These are phyloP conservation scores for Raddia guianensis DNA, from an alignment of 176 grass and related monocot genomes.

Conservation along the genomic window DNA sequence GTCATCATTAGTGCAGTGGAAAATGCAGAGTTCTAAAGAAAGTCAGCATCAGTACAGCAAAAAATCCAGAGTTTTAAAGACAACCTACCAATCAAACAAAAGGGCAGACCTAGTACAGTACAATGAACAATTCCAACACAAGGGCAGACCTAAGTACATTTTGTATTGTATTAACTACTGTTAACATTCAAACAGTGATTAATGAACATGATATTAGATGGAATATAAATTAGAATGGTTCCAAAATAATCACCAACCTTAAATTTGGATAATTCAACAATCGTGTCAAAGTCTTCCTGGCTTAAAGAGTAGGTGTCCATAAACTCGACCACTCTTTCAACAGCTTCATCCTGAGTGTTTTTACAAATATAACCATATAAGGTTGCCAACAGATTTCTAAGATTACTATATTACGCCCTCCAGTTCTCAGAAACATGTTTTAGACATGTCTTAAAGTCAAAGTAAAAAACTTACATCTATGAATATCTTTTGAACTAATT, in stretches of 20 bases:
- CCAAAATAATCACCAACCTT: constrained; percentile 61
- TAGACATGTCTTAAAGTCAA: too few relatives aligned
- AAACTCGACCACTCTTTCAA: constrained; percentile 85
- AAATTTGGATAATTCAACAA: constrained; percentile 95
- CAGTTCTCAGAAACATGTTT: too few relatives aligned
- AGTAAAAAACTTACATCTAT: too few relatives aligned
- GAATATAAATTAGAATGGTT: constrained; percentile 3
- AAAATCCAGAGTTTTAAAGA: constrained; percentile 7
- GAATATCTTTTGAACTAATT: too few relatives aligned
- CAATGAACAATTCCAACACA: not conserved
- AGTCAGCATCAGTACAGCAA: not conserved
- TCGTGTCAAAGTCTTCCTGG: constrained; percentile 90
- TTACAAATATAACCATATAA: constrained; percentile 46
- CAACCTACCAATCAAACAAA: not conserved
- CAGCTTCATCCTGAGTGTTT: constrained; percentile 73
- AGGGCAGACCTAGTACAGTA: not conserved
- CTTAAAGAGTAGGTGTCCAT: constrained; percentile 97
- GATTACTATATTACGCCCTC: too few relatives aligned
- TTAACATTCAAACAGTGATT: constrained; percentile 8
- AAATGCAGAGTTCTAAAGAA: not conserved
- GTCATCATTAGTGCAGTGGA: not conserved
- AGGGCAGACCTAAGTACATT: not conserved
- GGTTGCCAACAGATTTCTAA: constrained; percentile 18
- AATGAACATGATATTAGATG: constrained; percentile 26
- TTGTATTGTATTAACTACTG: not conserved